Evolutionary conservation across 164 flowering plant species (phyloP).

Genomic region (Cinnamomum chago): DNA sequence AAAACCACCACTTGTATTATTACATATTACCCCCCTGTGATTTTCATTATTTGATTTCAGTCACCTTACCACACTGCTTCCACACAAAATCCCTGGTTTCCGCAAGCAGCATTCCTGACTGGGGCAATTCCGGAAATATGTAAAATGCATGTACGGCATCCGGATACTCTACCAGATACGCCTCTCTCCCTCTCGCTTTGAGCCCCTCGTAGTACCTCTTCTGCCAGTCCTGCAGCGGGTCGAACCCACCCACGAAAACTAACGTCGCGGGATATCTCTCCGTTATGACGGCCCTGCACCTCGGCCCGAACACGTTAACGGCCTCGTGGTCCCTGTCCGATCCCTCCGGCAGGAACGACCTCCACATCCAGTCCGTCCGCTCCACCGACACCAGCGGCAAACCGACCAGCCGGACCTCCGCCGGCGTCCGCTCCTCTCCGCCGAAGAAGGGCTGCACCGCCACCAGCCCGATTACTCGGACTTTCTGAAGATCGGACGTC

Average conservation of each 20-base stretch:
- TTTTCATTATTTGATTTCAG: background rate
- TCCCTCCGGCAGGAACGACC: slow-evolving; percentile 41
- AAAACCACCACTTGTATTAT: no score
- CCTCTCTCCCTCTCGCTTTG: slow-evolving; percentile 32
- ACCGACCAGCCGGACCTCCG: slow-evolving; percentile 26
- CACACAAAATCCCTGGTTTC: slow-evolving; percentile 29
- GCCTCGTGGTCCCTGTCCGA: slow-evolving; percentile 42
- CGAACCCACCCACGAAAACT: slow-evolving; percentile 43
- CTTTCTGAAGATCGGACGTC: background rate
- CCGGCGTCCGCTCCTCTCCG: slow-evolving; percentile 42
- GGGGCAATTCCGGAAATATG: slow-evolving; percentile 35
- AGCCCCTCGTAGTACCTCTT: slow-evolving; percentile 37
- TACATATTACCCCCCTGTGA: background rate
- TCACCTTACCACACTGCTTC: background rate
- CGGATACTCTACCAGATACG: slow-evolving; percentile 30
- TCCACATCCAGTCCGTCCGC: slow-evolving; percentile 44
- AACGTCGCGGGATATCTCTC: slow-evolving; percentile 32
- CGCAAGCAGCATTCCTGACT: slow-evolving; percentile 15
- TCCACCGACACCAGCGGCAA: slow-evolving; percentile 23
- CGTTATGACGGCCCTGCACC: slow-evolving; percentile 22
- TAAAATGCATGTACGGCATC: slow-evolving; percentile 46
- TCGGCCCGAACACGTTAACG: slow-evolving; percentile 36
- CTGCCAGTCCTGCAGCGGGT: slow-evolving; percentile 57
- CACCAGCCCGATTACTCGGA: slow-evolving; percentile 6
- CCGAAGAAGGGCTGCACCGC: slow-evolving; percentile 37